Evolutionary conservation across 2,329 filamentous ascomycete genomes (phyloP).

Genomic region (Paramyrothecium sp.): DNA sequence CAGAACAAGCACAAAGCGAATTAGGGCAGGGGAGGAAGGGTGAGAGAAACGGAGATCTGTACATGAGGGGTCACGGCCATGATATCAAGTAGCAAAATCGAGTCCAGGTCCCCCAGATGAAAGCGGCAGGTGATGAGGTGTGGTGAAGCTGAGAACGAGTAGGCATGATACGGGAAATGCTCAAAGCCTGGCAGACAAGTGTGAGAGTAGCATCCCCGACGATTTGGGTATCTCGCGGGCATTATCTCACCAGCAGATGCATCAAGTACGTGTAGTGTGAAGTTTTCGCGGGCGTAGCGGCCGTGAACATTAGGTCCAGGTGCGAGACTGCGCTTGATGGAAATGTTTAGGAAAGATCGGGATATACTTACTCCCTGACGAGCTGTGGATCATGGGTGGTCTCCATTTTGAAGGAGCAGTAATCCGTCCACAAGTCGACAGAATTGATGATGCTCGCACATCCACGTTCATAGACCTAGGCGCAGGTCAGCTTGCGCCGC

Average conservation of each 20-base stretch:
- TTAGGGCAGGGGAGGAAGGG: conserved; percentile 23
- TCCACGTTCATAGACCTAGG: conserved; percentile 91
- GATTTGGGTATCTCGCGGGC: conserved; percentile 56
- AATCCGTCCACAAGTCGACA: conserved; percentile 95
- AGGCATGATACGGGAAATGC: conserved; percentile 32
- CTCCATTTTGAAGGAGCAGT: conserved; percentile 97
- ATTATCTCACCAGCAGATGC: conserved; percentile 66
- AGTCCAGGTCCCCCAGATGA: conserved; percentile 34
- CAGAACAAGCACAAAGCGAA: conserved; percentile 19
- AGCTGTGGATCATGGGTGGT: conserved; percentile 92
- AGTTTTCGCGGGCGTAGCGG: conserved; percentile 29
- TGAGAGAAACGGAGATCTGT: conserved; percentile 53
- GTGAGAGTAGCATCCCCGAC: conserved; percentile 63
- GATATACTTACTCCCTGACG: conserved; percentile 98
- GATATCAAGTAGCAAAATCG: conserved; percentile 51
- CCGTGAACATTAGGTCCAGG: conserved; percentile 38
- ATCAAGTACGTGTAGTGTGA: conserved; percentile 35
- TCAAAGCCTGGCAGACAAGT: conserved; percentile 61
- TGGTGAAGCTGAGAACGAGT: conserved; percentile 37
- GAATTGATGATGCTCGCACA: conserved; percentile 91
- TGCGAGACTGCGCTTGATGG: conserved; percentile 41
- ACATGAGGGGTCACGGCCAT: conserved; percentile 51
- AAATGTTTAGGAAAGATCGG: conserved; percentile 64
- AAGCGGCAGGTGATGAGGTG: conserved; percentile 32
- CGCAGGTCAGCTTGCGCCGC: conserved; percentile 8